Base-by-base conservation (phyloP, 2,329 filamentous ascomycete species). In the Calonectria pauciramosa region DNA sequence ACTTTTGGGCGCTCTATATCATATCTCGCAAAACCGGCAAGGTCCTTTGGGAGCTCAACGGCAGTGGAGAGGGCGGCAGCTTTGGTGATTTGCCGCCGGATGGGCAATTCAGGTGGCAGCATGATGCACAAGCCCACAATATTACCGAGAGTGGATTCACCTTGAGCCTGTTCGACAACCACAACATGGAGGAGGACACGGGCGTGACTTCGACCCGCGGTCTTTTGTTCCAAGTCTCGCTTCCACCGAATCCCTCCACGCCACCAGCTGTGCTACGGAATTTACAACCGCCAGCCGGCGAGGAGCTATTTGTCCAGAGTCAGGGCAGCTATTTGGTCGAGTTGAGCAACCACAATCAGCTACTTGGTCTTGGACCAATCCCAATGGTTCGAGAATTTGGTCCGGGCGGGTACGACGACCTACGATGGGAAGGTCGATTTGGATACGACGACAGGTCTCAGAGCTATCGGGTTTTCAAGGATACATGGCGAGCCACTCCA, bases 81-180 rank as follows among this genome's bases (percentile, higher is more conserved):
- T 82, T 83, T 59, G 79, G 79, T 2, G 34, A 72, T 5, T 8
- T 82, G 9, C 78, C 79, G 0, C 30, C 74, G 6, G 67, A 83
- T 20, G 82, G 79, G 11, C 77, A 78, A n/a, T 86, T 86, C 74
- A 80, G 80, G 9, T 86, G 84, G 76, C 83, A 85, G 74, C 85
- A 85, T 63, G 79, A 85, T 23, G 84, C 82, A 13, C 83, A 82
- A 0, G 80, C 81, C 20, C 75, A 80, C 10, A 77, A 79, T 10
- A 75, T 80, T 0, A 75, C 75, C 0, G 78, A 76, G 0, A 60
- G 71, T 28, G 77, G 72, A 18, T 75, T 83, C 34, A 72, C 76
- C 0, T 75, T 86, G 13, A 84, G 81, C 65, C 70, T 86, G 44
- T 84, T 84, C 49, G 83, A 86, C 78, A 86, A 86, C 56, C 83